These are phyloP conservation scores for Candida labiduridarum DNA, from an alignment of 1,139 yeast species.

Conservation along the genomic window DNA sequence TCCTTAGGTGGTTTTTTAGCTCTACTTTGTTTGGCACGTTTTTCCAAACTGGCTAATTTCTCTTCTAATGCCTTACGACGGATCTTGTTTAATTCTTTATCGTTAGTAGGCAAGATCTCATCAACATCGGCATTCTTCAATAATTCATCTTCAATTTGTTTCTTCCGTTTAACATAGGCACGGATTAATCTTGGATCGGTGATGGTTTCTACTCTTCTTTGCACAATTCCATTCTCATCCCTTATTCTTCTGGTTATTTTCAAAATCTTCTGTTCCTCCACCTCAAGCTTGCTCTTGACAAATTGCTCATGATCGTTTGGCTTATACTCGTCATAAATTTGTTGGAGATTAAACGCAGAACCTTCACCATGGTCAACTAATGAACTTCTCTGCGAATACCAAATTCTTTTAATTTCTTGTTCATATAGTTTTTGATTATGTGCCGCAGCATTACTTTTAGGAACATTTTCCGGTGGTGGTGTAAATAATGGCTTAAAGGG, in stretches of 20 bases:
- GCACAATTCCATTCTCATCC: conserved; percentile 85
- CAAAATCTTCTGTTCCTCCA: conserved; percentile 36
- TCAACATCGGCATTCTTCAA: conserved; percentile 59
- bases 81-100: conserved; percentile 80
- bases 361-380: conserved; percentile 45
- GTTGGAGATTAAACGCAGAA: conserved; percentile 27
- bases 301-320: conserved; percentile 41
- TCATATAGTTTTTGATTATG: conserved; percentile 91
- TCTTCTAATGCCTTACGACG: conserved; percentile 80
- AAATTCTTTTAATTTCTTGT: conserved; percentile 83
- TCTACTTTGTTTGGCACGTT: conserved; percentile 51
- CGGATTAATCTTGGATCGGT: conserved; percentile 85
- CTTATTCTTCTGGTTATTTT: conserved; percentile 78
- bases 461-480: conserved; percentile 46
- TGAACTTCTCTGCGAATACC: conserved; percentile 83
- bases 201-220: conserved; percentile 76
- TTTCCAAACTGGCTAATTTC: conserved; percentile 81
- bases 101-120: conserved; percentile 77
- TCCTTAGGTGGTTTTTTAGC: conserved; percentile 42
- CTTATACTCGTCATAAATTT: conserved; percentile 41
- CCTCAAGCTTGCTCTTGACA: conserved; percentile 25
- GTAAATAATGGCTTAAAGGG: conserved; percentile 75
- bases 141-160: conserved; percentile 71
- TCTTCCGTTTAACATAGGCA: conserved; percentile 81
- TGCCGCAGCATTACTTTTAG: conserved; percentile 58